Conservation (phyloP, 2,329 filamentous ascomycete species). For the Pyricularia grisea region DNA sequence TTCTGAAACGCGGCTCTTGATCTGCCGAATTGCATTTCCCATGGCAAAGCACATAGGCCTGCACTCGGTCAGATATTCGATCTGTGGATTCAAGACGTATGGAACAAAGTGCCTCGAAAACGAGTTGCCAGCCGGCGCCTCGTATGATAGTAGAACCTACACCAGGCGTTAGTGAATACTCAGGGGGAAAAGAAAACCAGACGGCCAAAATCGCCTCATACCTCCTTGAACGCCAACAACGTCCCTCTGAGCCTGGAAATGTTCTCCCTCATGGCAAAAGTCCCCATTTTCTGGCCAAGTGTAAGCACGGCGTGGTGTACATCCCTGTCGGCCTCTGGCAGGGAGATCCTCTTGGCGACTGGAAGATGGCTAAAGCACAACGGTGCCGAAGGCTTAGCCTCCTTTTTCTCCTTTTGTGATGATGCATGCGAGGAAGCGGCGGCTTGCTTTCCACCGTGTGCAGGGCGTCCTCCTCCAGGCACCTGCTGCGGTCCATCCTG, state of each 20-base stretch:
- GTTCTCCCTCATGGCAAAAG: constrained; percentile 81
- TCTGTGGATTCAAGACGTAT: constrained; percentile 86
- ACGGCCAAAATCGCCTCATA: constrained; percentile 21
- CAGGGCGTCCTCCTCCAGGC: background rate
- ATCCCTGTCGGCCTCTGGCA: constrained; percentile 56
- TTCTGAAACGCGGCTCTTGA: constrained; percentile 87
- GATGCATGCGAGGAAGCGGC: constrained; percentile 14
- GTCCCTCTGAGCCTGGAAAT: constrained; percentile 82
- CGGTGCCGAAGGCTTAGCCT: constrained; percentile 49
- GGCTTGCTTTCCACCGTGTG: constrained; percentile 15
- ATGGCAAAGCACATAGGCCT: constrained; percentile 95
- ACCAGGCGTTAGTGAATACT: constrained; percentile 8
- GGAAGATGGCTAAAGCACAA: constrained; percentile 78
- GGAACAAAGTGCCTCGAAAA: constrained; percentile 85
- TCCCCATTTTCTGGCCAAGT: constrained; percentile 82
- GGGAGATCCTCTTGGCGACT: constrained; percentile 48
- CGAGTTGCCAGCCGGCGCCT: constrained; percentile 74
- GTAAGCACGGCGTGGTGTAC: constrained; percentile 81
- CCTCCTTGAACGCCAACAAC: constrained; percentile 80
- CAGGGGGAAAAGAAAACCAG: background rate
- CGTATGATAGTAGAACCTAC: constrained; percentile 87
- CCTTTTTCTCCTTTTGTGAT: constrained; percentile 35
- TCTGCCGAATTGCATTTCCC: constrained; percentile 90
- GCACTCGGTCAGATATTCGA: constrained; percentile 87
- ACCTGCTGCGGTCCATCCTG: constrained; percentile 20